Evolutionary conservation across 257 asterid genomes (phyloP), one percentile per base, ranked within the genome.

Genomic region (Plantago ovata): DNA sequence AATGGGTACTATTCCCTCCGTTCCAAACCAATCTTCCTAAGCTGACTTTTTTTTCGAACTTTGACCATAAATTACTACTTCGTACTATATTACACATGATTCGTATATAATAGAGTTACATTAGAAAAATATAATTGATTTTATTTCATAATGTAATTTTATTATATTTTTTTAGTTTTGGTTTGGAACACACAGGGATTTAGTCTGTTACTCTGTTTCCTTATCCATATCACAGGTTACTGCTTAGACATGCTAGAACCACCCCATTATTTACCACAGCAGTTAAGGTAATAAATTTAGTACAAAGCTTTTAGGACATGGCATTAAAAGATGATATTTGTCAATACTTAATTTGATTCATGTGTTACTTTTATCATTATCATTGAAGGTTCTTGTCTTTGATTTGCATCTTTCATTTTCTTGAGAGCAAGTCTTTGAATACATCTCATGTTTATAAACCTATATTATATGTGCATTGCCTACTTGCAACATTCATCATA

Each of bases 191-290:
- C n/a, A n/a, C n/a, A n/a, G n/a, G n/a, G n/a, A n/a, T n/a, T n/a
- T n/a, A n/a, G n/a, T n/a, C n/a, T n/a, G n/a, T 24, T 24, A 2
- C 33, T 16, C 5, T 36, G 33, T 55, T 44, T 16, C 24, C 10
- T 55, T 39, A 11, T 55, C 8, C 45, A 51, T n/a, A 67, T 64
- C 47, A 12, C 71, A 80, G 86, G 79, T 60, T 80, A 76, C 72
- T 45, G 81, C 79, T 57, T 80, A 56, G 67, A 53, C 64, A 63
- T 49, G 47, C 64, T 53, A 39, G 65, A 44, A 44, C 11, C 14
- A 49, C 53, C 69, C 38, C 53, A 58, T 40, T 61, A 55, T 38
- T 54, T 46, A 58, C 38, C 63, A 68, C 53, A 58, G 60, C 21
- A 23, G 15, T 56, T 16, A 22, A 67, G 72, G 81, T 71, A 71